Evolutionary conservation across 1,284 basidiomycete species (phyloP).

Genomic region (Meira miltonrushii): DNA sequence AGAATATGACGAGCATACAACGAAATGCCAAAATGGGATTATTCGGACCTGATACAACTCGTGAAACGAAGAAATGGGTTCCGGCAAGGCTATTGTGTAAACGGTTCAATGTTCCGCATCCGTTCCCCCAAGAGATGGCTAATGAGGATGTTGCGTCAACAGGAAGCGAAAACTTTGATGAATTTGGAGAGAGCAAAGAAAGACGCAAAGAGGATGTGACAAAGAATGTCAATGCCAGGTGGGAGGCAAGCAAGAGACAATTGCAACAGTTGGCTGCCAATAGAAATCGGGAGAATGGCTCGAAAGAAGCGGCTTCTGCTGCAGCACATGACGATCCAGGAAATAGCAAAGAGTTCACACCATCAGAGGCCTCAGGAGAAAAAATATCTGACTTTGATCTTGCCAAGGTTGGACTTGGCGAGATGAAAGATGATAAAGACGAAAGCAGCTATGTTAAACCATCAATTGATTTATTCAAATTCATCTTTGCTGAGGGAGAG

Average conservation of each 20-base stretch:
- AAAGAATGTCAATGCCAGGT: constrained; percentile 12
- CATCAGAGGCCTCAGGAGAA: not conserved
- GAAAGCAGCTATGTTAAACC: constrained; percentile 81
- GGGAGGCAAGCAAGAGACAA: constrained; percentile 21
- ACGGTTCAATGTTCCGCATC: constrained; percentile 87
- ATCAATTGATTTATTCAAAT: constrained; percentile 86
- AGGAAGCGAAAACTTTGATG: constrained; percentile 1
- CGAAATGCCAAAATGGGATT: constrained; percentile 77
- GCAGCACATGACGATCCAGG: constrained; percentile 30
- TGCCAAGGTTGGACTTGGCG: constrained; percentile 67
- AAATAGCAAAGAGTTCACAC: not conserved
- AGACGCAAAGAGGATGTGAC: constrained; percentile 15
- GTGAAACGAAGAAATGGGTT: constrained; percentile 69
- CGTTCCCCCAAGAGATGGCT: constrained; percentile 58
- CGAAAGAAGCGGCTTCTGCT: constrained; percentile 4
- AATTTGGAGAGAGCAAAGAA: constrained; percentile 17
- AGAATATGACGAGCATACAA: constrained; percentile 62
- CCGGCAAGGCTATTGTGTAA: constrained; percentile 81
- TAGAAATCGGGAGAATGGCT: constrained; percentile 6
- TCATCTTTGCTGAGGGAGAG: constrained; percentile 60
- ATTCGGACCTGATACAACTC: constrained; percentile 73
- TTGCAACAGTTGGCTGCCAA: constrained; percentile 11
- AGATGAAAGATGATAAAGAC: constrained; percentile 78
- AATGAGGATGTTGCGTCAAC: constrained; percentile 1
- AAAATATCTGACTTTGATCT: not conserved